These are phyloP conservation scores for Aspergillus awamori DNA, from an alignment of 2,329 filamentous ascomycete genomes.

Conservation along the genomic window DNA sequence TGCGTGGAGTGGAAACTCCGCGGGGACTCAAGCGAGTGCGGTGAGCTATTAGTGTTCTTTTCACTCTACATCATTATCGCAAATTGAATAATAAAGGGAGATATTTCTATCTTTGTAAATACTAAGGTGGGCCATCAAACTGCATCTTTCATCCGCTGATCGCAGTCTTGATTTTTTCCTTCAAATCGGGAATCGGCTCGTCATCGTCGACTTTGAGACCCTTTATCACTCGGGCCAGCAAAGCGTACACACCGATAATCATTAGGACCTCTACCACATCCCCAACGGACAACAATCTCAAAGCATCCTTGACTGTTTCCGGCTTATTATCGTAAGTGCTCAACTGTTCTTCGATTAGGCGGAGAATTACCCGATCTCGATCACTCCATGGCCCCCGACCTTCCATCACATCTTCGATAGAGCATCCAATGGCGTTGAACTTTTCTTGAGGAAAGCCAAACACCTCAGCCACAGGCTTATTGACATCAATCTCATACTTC, in stretches of 20 bases:
- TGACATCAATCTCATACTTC: conserved; percentile 16
- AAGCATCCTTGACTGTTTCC: conserved; percentile 5
- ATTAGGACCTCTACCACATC: conserved; percentile 17
- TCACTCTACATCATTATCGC: no score
- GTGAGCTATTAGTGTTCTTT: no score
- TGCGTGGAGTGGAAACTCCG: no score
- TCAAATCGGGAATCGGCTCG: conserved; percentile 8
- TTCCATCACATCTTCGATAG: not conserved
- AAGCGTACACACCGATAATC: conserved; percentile 15
- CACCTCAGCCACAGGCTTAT: conserved; percentile 11
- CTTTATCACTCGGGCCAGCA: conserved; percentile 15
- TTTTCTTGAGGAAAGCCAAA: conserved; percentile 13
- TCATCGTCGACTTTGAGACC: conserved; percentile 16
- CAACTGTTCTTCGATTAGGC: conserved; percentile 16
- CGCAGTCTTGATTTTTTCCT: conserved; percentile 10
- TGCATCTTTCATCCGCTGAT: not conserved
- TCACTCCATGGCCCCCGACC: conserved; percentile 2
- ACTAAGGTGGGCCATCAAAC: no score
- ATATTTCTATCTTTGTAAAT: no score
- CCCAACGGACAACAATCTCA: conserved; percentile 5
- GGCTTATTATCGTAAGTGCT: conserved; percentile 11
- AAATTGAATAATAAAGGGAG: no score
- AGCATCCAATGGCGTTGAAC: conserved; percentile 10
- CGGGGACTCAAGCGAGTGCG: no score
- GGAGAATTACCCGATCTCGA: conserved; percentile 11